Evolutionary conservation across 2,329 filamentous ascomycete genomes (phyloP).

Genomic region (Aspergillus bombycis): DNA sequence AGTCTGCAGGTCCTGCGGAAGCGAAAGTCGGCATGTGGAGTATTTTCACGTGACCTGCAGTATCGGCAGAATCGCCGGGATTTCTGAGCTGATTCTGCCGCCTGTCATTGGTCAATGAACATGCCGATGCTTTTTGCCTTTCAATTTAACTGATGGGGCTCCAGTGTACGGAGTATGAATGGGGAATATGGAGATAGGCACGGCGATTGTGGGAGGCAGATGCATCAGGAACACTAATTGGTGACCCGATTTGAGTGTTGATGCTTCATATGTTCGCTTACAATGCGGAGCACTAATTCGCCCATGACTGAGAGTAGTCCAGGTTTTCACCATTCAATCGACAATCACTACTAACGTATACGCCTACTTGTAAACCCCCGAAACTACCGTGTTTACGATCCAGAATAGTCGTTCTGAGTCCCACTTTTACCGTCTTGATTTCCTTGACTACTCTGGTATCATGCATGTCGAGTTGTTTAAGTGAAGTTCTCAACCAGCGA

Average conservation of each 20-base stretch:
- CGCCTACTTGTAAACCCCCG: background rate
- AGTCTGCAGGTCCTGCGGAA: slow-evolving; percentile 23
- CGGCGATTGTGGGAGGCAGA: background rate
- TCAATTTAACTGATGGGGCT: background rate
- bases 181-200: background rate
- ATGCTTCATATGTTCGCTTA: background rate
- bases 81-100: slow-evolving; percentile 15
- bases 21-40: slow-evolving; percentile 37
- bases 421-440: background rate
- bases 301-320: background rate
- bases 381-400: background rate
- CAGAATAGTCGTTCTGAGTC: background rate
- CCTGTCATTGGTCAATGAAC: slow-evolving; percentile 10
- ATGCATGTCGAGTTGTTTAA: background rate
- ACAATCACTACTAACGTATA: background rate
- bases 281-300: background rate
- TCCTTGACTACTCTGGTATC: background rate
- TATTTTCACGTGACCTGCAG: slow-evolving; percentile 26
- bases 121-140: slow-evolving; percentile 12
- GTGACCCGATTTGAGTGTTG: background rate
- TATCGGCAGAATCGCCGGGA: slow-evolving; percentile 29
- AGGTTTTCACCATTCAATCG: background rate
- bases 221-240: background rate
- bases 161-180: background rate
- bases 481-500: background rate